Evolutionary conservation across 768 basidiomycete genomes (phyloP).

Genomic region (Tephrocybe sp.): DNA sequence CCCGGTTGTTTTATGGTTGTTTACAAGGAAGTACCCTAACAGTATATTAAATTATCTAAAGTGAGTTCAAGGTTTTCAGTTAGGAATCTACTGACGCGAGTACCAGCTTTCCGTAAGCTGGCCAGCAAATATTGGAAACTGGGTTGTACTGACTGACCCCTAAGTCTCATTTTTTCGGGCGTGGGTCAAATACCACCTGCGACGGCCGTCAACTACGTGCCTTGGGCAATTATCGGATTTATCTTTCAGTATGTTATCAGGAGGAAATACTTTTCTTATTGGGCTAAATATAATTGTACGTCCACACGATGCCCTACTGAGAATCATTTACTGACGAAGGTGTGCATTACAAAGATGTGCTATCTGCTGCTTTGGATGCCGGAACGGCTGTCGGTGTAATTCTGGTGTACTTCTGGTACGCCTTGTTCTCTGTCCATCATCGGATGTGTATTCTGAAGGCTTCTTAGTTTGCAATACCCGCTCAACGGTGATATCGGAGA

Average conservation of each 20-base stretch:
- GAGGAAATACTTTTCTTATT: constrained; percentile 64
- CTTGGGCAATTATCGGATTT: constrained; percentile 74
- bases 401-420: constrained; percentile 67
- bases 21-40: constrained; percentile 62
- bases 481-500: constrained; percentile 36
- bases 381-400: constrained; percentile 67
- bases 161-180: constrained; percentile 67
- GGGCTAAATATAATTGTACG: constrained; percentile 78
- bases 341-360: constrained; percentile 45
- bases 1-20: constrained; percentile 59
- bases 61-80: constrained; percentile 33
- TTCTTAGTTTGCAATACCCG: constrained; percentile 41
- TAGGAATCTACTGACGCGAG: not conserved
- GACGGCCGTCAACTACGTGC: constrained; percentile 80
- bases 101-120: constrained; percentile 45
- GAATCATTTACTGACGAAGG: not conserved
- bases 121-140: not conserved
- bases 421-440: constrained; percentile 5
- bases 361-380: constrained; percentile 74
- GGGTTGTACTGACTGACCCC: not conserved
- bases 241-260: constrained; percentile 75
- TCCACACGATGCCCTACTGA: not conserved
- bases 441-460: not conserved
- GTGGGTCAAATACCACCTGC: constrained; percentile 74
- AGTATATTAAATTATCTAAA: constrained; percentile 65